These are phyloP conservation scores for Phialophora expanda DNA, from an alignment of 2,329 filamentous ascomycete genomes.

Conservation along the genomic window DNA sequence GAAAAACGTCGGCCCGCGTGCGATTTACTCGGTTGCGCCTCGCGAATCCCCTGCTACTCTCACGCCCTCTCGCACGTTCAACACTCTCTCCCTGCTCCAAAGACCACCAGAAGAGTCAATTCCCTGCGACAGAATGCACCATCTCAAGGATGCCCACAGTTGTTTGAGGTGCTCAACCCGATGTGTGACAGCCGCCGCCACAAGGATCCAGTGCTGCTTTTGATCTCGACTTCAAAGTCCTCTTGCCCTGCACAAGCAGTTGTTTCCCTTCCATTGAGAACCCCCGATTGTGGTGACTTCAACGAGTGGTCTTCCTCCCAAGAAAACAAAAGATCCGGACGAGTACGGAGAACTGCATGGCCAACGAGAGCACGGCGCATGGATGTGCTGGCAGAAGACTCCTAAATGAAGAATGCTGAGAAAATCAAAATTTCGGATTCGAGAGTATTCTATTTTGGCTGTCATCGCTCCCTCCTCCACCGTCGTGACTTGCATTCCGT, in stretches of 20 bases:
- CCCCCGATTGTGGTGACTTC: neutral
- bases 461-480: constrained; percentile 3
- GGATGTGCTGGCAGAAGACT: neutral
- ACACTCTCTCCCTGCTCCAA: neutral
- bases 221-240: neutral
- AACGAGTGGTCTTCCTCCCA: neutral
- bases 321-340: neutral
- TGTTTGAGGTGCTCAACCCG: too few species aligned
- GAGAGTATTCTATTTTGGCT: neutral
- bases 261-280: neutral
- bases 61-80: neutral
- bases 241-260: neutral
- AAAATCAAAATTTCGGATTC: neutral
- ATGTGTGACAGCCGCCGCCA: neutral
- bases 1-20: neutral
- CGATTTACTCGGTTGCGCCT: too few species aligned
- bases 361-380: neutral
- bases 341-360: neutral
- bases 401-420: neutral
- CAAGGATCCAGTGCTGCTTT: neutral
- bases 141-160: neutral
- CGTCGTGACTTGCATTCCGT: constrained; percentile 17
- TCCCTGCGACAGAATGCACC: neutral
- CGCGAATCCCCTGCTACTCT: too few species aligned
- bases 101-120: neutral